A percentile compares a stretch with the other conserved stretches of the same genome.
phyloP scores from a whole-genome alignment of 768 basidiomycete species.

The Tubosaeta brunneosetosa region DNA sequence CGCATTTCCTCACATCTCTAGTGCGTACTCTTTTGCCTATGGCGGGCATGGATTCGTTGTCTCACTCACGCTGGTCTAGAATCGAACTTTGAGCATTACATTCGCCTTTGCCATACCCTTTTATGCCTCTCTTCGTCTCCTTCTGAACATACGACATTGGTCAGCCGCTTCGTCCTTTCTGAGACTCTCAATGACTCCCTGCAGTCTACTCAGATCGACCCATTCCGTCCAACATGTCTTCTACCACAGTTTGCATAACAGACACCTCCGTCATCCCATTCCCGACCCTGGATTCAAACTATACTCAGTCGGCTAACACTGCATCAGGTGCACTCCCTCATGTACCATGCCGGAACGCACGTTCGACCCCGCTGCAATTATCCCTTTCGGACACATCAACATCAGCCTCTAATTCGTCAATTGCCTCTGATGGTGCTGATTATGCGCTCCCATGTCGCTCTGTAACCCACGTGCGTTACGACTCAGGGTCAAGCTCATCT shows the following conservation, averaged over 20 bases:
- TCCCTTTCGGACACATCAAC: constrained; percentile 14
- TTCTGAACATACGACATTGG: constrained; percentile 14
- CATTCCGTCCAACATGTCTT: constrained; percentile 12
- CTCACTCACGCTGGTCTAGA: constrained; percentile 13
- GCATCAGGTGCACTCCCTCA: constrained; percentile 60
- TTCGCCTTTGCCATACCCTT: constrained; percentile 1
- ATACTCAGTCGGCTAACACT: constrained; percentile 42
- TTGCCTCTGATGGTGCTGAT: constrained; percentile 4
- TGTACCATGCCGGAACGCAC: constrained; percentile 48
- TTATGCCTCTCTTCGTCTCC: constrained; percentile 15
- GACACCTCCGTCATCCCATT: constrained; percentile 26
- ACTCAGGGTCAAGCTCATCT: constrained; percentile 33
- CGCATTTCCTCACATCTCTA: constrained; percentile 2
- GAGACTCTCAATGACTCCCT: background rate
- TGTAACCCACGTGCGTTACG: constrained; percentile 11
- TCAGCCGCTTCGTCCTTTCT: background rate
- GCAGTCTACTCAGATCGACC: constrained; percentile 3
- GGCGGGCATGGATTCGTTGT: background rate
- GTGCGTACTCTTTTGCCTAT: constrained; percentile 3
- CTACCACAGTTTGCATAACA: constrained; percentile 22
- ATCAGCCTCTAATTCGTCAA: constrained; percentile 6
- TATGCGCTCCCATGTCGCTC: constrained; percentile 3
- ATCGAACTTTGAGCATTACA: constrained; percentile 11
- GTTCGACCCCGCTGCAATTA: constrained; percentile 2
- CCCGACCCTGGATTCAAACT: constrained; percentile 20